Conservation (phyloP, 2,329 filamentous ascomycete species). For the Scytalidium lignicola region DNA sequence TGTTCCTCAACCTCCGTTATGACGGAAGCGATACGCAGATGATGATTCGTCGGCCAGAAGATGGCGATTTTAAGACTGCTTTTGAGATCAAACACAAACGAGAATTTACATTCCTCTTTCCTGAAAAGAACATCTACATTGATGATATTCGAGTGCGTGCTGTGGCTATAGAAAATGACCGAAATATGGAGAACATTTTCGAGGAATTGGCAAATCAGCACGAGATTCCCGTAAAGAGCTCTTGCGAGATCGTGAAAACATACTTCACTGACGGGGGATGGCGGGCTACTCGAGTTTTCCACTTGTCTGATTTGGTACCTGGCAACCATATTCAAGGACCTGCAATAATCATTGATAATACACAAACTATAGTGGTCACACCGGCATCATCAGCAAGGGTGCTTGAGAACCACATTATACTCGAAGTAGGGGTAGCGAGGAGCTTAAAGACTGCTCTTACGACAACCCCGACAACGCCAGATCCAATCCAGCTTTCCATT, state of each 20-base stretch:
- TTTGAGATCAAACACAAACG: constrained; percentile 82
- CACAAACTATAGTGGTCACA: constrained; percentile 84
- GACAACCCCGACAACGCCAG: constrained; percentile 51
- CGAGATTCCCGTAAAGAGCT: neutral
- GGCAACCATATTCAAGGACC: constrained; percentile 73
- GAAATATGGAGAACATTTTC: neutral
- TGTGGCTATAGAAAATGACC: constrained; percentile 51
- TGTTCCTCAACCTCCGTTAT: constrained; percentile 86
- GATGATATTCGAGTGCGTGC: constrained; percentile 82
- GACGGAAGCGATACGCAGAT: constrained; percentile 81
- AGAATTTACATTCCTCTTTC: constrained; percentile 76
- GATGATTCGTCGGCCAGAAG: constrained; percentile 74
- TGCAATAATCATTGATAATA: constrained; percentile 78
- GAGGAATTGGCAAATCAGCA: neutral
- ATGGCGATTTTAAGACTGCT: constrained; percentile 62
- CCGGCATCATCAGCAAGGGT: constrained; percentile 70
- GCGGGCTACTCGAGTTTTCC: constrained; percentile 65
- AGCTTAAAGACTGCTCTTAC: neutral
- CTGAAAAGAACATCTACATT: constrained; percentile 75
- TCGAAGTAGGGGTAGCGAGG: constrained; percentile 48
- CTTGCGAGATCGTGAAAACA: constrained; percentile 24
- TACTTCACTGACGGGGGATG: neutral
- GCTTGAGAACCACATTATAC: constrained; percentile 78
- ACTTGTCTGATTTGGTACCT: constrained; percentile 64
- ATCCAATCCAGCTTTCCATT: constrained; percentile 70